These are phyloP conservation scores for Zopfochytrium polystomum DNA, from an alignment of 371 early-diverging fungal species.

Conservation along the genomic window DNA sequence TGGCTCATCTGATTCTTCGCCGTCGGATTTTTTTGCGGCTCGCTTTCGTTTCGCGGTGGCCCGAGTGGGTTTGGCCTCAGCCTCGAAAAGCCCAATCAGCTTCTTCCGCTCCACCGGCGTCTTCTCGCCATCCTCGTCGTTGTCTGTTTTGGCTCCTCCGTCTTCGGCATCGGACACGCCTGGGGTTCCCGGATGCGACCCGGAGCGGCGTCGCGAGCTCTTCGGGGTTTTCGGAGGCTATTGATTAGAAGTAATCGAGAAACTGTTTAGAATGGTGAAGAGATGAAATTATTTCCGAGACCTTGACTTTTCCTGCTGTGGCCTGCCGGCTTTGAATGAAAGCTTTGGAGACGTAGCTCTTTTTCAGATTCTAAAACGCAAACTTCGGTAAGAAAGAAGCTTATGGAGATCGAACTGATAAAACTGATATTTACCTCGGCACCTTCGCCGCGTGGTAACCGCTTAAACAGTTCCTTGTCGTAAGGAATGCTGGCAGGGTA, in stretches of 20 bases:
- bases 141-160: conserved; percentile 5
- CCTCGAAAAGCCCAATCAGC: background rate
- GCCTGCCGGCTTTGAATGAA: conserved; percentile 18
- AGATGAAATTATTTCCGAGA: background rate
- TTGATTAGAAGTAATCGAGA: background rate
- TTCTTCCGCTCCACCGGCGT: conserved; percentile 5
- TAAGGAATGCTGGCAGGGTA: conserved; percentile 62
- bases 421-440: conserved; percentile 40
- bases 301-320: conserved; percentile 3
- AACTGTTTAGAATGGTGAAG: conserved; percentile 3
- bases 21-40: background rate
- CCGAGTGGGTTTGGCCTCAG: background rate
- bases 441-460: conserved; percentile 41
- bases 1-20: background rate
- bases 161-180: conserved; percentile 15
- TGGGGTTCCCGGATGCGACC: conserved; percentile 2
- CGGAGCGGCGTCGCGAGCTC: background rate
- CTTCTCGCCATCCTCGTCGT: conserved; percentile 1
- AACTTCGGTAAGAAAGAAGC: background rate
- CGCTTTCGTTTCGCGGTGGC: background rate
- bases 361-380: conserved; percentile 38
- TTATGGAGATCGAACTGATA: conserved; percentile 1
- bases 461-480: conserved; percentile 59
- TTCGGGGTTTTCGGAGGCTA: background rate
- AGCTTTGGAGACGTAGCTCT: conserved; percentile 41